Conservation (phyloP, 257 asterid species). For the Ballota nigra region DNA sequence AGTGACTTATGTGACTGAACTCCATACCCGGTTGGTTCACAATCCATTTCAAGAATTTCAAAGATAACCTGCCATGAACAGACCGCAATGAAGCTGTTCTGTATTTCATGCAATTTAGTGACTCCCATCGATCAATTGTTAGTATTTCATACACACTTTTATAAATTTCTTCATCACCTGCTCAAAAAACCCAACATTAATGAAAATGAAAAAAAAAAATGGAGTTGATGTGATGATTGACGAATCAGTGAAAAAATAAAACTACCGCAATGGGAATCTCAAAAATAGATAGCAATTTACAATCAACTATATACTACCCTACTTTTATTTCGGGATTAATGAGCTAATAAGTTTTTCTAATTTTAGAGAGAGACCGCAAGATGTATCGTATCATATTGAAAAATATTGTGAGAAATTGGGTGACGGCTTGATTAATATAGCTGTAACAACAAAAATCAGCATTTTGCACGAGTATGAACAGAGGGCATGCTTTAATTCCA, state of each 20-base stretch:
- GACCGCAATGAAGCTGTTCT: constrained; percentile 60
- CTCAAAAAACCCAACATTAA: neutral
- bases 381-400: too few relatives aligned
- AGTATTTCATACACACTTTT: constrained; percentile 63
- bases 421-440: too few relatives aligned
- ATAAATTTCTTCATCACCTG: constrained; percentile 53
- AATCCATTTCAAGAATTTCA: constrained; percentile 81
- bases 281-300: too few relatives aligned
- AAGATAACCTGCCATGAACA: constrained; percentile 83
- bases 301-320: too few relatives aligned
- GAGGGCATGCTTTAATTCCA: neutral
- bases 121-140: constrained; percentile 91
- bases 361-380: too few relatives aligned
- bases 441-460: neutral
- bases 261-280: too few relatives aligned
- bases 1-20: constrained; percentile 53
- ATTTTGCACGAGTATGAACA: neutral
- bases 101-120: constrained; percentile 76
- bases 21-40: constrained; percentile 79
- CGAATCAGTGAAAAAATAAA: too few relatives aligned
- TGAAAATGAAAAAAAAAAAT: too few relatives aligned
- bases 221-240: too few relatives aligned
- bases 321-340: too few relatives aligned
- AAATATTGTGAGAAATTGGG: too few relatives aligned
- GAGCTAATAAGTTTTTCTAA: too few relatives aligned